Base-by-base conservation (phyloP, 345 rosid species). In the Triadica sebifera region DNA sequence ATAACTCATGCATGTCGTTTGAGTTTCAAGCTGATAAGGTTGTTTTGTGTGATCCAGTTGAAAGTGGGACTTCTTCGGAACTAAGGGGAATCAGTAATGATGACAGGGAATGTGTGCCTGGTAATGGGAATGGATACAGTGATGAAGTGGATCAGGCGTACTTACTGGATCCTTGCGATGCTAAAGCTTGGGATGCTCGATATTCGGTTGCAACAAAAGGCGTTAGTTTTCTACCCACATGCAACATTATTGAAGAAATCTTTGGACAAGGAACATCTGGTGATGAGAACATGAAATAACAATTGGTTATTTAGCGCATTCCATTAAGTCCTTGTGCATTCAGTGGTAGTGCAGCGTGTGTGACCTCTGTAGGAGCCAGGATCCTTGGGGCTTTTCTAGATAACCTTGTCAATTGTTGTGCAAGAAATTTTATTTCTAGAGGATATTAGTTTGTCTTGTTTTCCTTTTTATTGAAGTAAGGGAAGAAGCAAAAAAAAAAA, bases 171-270 rank as follows among this genome's bases (percentile, higher is more conserved):
- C 61, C 81, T 12, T 78, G 81, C 78, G n/a, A n/a, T n/a, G n/a
- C n/a, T n/a, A n/a, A n/a, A n/a, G n/a, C n/a, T n/a, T n/a, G n/a
- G n/a, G 84, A 83, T 70, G 64, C 72, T 17, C 73, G 78, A 55
- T 83, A 74, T 71, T 6, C 78, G 22, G 70, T 82, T 75, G 79
- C 87, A 5, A 75, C 49, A 29, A 79, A 75, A 56, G 88, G 84
- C 39, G 81, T 85, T 19, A 87, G 86, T 72, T 77, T 89, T 64
- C 83, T 84, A 65, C 91, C 90, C 16, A 87, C 85, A 0, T 64
- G 78, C 64, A 86, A 85, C 80, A 83, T 89, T 51, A 85, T 89
- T 62, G 89, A 90, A 59, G 97, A 86, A 83, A 85, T 87, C 56
- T 84, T 85, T 68, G 89, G 91, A 47, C 82, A 80, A 65, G 84